phyloP scores from a whole-genome alignment of 371 early-diverging fungal genomes.

The Basidiobolus meristosporus region DNA sequence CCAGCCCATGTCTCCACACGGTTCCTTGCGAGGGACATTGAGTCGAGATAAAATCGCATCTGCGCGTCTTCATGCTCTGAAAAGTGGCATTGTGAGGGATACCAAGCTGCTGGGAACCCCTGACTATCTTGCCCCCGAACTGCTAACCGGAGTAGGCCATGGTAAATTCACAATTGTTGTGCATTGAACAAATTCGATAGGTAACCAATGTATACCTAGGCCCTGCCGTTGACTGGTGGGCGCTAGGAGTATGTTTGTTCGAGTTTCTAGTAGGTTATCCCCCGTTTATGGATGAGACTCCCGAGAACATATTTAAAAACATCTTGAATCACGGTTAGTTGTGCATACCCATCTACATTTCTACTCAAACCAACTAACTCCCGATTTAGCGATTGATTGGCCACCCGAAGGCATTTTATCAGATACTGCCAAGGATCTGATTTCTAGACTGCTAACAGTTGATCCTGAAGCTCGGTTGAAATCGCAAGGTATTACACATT shows the following conservation, averaged over 20 bases:
- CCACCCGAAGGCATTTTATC: slow-evolving; percentile 33
- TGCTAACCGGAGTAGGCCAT: slow-evolving; percentile 61
- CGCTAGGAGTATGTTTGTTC: slow-evolving; percentile 75
- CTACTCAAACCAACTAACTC: too few species aligned
- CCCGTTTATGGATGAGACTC: slow-evolving; percentile 68
- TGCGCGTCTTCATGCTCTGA: slow-evolving; percentile 21
- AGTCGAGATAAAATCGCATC: slow-evolving; percentile 9
- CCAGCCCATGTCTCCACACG: neutral
- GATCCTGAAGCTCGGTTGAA: slow-evolving; percentile 38
- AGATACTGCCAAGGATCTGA: slow-evolving; percentile 46
- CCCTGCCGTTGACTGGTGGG: slow-evolving; percentile 85
- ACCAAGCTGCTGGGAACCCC: slow-evolving; percentile 58
- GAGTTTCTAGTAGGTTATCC: slow-evolving; percentile 75
- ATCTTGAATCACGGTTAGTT: slow-evolving; percentile 50
- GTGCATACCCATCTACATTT: too few species aligned
- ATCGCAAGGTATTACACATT: too few species aligned
- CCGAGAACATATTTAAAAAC: slow-evolving; percentile 66
- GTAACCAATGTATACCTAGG: slow-evolving; percentile 1
- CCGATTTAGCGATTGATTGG: too few species aligned
- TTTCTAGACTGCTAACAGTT: slow-evolving; percentile 43
- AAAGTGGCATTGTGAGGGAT: neutral
- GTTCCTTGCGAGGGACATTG: slow-evolving; percentile 2
- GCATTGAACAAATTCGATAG: too few species aligned
- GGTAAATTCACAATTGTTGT: slow-evolving; percentile 10
- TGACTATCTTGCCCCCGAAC: slow-evolving; percentile 92